Conservation (phyloP, 306 rosid species). For the Casuarina glauca region DNA sequence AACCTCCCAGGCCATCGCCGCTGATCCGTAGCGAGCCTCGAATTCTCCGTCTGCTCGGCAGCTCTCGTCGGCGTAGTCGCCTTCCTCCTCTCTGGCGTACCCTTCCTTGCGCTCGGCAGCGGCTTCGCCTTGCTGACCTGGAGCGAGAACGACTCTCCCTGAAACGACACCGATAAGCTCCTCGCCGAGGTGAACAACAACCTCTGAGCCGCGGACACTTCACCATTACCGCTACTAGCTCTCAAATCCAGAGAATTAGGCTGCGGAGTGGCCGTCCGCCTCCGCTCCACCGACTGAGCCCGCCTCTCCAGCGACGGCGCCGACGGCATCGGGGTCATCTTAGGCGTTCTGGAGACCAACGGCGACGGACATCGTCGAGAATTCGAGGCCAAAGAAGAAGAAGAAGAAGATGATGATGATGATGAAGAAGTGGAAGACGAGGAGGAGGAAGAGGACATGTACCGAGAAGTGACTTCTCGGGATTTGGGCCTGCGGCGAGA, state of each 20-base stretch:
- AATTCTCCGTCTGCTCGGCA: constrained; percentile 50
- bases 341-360: constrained; percentile 39
- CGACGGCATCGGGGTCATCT: constrained; percentile 37
- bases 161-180: constrained; percentile 90
- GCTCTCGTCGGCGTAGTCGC: constrained; percentile 38
- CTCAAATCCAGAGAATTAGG: constrained; percentile 44
- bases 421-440: constrained; percentile 22
- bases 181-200: constrained; percentile 75
- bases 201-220: constrained; percentile 66
- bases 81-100: constrained; percentile 80
- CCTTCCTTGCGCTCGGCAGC: constrained; percentile 55
- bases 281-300: constrained; percentile 60
- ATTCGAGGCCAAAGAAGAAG: constrained; percentile 38
- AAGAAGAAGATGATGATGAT: neutral
- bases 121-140: constrained; percentile 76
- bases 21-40: constrained; percentile 55
- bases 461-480: constrained; percentile 76
- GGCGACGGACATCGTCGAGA: constrained; percentile 67
- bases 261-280: constrained; percentile 56
- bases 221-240: constrained; percentile 31
- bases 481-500: constrained; percentile 58
- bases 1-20: constrained; percentile 69
- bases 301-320: constrained; percentile 41
- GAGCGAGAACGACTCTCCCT: constrained; percentile 83
- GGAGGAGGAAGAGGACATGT: constrained; percentile 61